Evolutionary conservation across 495 filamentous ascomycete genomes (phyloP).

Genomic region (Pseudotulostoma volvatum): DNA sequence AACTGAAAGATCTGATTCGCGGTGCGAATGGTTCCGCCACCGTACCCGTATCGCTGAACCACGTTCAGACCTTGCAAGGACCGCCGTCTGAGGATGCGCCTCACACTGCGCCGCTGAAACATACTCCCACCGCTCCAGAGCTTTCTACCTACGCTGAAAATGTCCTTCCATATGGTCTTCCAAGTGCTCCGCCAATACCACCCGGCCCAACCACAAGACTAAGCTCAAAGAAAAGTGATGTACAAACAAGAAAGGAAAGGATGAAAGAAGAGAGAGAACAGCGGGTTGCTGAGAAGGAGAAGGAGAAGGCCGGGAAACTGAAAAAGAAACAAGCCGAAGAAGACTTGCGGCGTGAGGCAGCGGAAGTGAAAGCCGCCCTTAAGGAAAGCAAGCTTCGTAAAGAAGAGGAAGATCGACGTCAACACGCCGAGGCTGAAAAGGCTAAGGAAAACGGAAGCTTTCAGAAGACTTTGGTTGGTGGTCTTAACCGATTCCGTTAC

Average conservation of each 20-base stretch:
- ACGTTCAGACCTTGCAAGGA: conserved; percentile 26
- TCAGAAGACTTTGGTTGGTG: conserved; percentile 20
- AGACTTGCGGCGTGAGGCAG: conserved; percentile 36
- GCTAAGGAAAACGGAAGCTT: conserved; percentile 11
- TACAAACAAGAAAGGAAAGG: conserved; percentile 29
- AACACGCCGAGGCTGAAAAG: conserved; percentile 13
- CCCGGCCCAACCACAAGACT: conserved; percentile 14
- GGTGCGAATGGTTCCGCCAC: conserved; percentile 26
- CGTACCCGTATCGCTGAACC: conserved; percentile 18
- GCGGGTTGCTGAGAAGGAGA: conserved; percentile 51
- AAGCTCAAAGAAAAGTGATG: conserved; percentile 30
- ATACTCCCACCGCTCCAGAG: conserved; percentile 44
- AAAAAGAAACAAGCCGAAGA: conserved; percentile 50
- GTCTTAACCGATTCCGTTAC: conserved; percentile 36
- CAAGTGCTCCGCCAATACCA: conserved; percentile 22
- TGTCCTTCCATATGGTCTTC: conserved; percentile 7
- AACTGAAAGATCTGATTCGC: conserved; percentile 36
- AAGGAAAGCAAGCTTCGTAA: conserved; percentile 37
- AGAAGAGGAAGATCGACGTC: conserved; percentile 32
- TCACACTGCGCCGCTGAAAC: conserved; percentile 36
- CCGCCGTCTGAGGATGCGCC: conserved; percentile 35
- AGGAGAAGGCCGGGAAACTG: conserved; percentile 45
- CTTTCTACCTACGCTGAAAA: conserved; percentile 22
- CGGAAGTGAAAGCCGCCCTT: conserved; percentile 40
- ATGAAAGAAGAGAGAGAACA: conserved; percentile 46